Evolutionary conservation across 805 yeast genomes (phyloP).

Genomic region (Dipodascopsis uninucleata): DNA sequence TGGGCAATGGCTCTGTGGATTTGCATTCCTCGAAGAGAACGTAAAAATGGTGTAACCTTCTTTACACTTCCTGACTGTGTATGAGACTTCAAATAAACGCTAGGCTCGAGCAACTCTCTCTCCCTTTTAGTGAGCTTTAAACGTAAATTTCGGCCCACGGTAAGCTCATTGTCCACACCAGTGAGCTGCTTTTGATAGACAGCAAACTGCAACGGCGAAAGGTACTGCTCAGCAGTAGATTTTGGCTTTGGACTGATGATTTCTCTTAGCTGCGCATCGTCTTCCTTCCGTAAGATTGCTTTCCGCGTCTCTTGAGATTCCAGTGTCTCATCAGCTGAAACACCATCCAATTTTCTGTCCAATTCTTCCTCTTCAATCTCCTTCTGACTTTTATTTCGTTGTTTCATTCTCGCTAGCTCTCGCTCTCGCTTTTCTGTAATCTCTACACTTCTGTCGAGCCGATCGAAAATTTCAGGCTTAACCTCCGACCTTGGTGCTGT

Average conservation of each 20-base stretch:
- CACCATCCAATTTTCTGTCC: conserved; percentile 7
- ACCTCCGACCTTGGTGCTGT: conserved; percentile 12
- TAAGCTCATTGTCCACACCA: conserved; percentile 18
- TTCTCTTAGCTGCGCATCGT: conserved; percentile 16
- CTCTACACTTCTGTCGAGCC: conserved; percentile 10
- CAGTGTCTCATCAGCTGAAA: not conserved
- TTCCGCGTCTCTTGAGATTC: not conserved
- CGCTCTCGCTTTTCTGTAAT: too few relatives aligned
- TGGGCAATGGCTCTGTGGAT: conserved; percentile 83
- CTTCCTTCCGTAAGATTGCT: conserved; percentile 9
- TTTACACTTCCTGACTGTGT: conserved; percentile 85
- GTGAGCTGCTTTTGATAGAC: conserved; percentile 18
- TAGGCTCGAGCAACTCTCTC: conserved; percentile 78
- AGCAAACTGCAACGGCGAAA: conserved; percentile 21
- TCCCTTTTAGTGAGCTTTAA: conserved; percentile 60
- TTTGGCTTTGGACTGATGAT: conserved; percentile 18
- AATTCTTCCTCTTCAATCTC: conserved; percentile 13
- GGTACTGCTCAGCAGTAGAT: conserved; percentile 12
- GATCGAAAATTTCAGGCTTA: conserved; percentile 11
- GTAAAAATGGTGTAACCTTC: conserved; percentile 74
- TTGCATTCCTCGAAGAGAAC: conserved; percentile 69
- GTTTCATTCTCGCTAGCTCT: not conserved
- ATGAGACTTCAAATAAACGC: conserved; percentile 74
- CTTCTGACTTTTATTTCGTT: not conserved
- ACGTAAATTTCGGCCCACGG: conserved; percentile 47